These are phyloP conservation scores for Aspergillus panamensis DNA, from an alignment of 495 filamentous ascomycete genomes.

Conservation along the genomic window DNA sequence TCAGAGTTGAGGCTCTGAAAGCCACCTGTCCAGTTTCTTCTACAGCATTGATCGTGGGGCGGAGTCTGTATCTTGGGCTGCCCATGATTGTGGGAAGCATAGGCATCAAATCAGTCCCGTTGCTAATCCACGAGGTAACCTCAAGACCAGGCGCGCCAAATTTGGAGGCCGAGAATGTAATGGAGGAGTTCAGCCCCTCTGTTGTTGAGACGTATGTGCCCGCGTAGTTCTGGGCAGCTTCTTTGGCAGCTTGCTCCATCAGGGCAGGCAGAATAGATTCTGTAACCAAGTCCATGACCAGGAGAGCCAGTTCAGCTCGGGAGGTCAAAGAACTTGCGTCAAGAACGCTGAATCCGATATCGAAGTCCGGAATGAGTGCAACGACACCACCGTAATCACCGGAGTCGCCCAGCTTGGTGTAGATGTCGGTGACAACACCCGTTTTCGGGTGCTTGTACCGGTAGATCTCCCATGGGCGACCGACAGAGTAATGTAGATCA, in stretches of 20 bases:
- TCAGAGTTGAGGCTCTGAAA: constrained; percentile 9
- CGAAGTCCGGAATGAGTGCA: constrained; percentile 40
- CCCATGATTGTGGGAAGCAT: neutral
- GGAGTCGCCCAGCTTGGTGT: constrained; percentile 45
- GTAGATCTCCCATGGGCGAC: constrained; percentile 45
- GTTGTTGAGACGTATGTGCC: constrained; percentile 13
- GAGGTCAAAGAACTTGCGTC: constrained; percentile 20
- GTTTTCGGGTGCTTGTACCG: constrained; percentile 28
- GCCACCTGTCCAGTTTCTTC: constrained; percentile 7
- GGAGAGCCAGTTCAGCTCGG: constrained; percentile 3
- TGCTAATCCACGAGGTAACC: constrained; percentile 13
- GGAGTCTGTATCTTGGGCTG: neutral
- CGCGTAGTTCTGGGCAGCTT: constrained; percentile 9
- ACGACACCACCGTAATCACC: constrained; percentile 33
- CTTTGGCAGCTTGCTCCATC: constrained; percentile 10
- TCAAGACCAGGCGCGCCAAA: constrained; percentile 8
- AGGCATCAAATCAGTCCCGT: constrained; percentile 14
- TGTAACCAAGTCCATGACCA: constrained; percentile 16
- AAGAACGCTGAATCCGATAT: constrained; percentile 39
- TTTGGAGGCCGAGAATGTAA: neutral
- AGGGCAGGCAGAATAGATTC: constrained; percentile 15
- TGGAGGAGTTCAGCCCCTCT: constrained; percentile 7
- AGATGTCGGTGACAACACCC: constrained; percentile 35
- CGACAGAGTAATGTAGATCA: constrained; percentile 43
- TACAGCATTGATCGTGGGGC: neutral